Conservation (phyloP, 2,329 filamentous ascomycete genomes). For the Teratosphaeria nubilosa region DNA sequence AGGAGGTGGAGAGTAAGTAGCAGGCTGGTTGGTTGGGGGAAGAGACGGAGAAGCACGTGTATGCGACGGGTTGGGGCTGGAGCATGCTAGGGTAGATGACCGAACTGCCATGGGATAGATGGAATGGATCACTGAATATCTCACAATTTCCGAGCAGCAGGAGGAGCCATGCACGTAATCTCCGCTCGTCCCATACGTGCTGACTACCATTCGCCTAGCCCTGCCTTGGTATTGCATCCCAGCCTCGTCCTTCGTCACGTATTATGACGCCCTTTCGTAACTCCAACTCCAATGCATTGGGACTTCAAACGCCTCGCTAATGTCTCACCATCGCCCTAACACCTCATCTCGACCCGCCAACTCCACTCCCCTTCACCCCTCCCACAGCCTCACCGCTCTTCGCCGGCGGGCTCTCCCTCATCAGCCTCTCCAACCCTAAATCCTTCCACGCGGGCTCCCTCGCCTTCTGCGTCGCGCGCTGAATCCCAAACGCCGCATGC, state of each 20-base stretch:
- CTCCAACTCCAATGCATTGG: background rate
- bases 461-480: conserved; percentile 63
- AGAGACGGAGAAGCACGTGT: background rate
- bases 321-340: background rate
- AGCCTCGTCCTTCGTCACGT: too few relatives aligned
- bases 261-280: background rate
- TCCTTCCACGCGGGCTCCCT: conserved; percentile 71
- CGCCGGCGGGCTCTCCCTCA: conserved; percentile 50
- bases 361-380: background rate
- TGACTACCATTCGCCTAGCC: too few relatives aligned
- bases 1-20: conserved; percentile 30
- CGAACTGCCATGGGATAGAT: too few relatives aligned
- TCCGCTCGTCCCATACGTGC: too few relatives aligned
- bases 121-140: too few relatives aligned
- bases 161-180: too few relatives aligned
- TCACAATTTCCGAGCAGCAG: too few relatives aligned
- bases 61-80: background rate
- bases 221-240: too few relatives aligned
- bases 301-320: background rate
- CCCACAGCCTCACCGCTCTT: background rate
- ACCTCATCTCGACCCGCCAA: background rate
- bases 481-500: conserved; percentile 78
- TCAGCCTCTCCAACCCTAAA: conserved; percentile 59
- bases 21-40: background rate
- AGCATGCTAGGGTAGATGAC: background rate